A percentile compares a stretch with the other conserved stretches of the same genome.
These are phyloP conservation scores for Albophoma yamanashiensis DNA, from an alignment of 2,329 filamentous ascomycete species.

Conservation along the genomic window DNA sequence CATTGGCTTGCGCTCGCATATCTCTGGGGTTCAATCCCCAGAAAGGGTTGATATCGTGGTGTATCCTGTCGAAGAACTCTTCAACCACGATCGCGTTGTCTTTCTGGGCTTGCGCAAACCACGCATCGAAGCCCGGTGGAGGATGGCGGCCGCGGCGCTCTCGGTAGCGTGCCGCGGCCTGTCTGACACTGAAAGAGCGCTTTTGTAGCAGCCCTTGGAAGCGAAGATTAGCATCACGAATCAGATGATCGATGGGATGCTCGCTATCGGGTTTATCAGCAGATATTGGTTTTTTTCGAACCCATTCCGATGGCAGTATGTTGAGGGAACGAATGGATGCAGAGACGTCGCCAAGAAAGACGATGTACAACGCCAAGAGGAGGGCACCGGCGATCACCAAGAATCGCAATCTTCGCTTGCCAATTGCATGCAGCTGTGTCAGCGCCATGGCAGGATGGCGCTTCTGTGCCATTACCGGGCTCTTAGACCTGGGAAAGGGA, in stretches of 20 bases:
- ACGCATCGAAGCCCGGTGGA: constrained; percentile 50
- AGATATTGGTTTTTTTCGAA: background rate
- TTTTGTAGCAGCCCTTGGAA: background rate
- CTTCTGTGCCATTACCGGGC: background rate
- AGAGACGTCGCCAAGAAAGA: background rate
- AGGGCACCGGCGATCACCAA: background rate
- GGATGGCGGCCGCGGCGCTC: constrained; percentile 46
- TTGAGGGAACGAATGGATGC: background rate
- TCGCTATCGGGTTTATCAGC: background rate
- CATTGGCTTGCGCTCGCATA: constrained; percentile 24
- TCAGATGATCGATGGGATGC: background rate
- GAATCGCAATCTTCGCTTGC: background rate
- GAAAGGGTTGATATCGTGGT: constrained; percentile 50
- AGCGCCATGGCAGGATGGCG: background rate
- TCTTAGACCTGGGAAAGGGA: background rate
- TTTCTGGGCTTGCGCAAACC: constrained; percentile 43
- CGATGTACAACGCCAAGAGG: background rate
- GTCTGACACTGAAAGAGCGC: constrained; percentile 20
- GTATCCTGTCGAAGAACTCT: constrained; percentile 54
- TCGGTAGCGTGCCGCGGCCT: constrained; percentile 46
- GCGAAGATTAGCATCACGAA: background rate
- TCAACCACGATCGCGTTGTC: constrained; percentile 46
- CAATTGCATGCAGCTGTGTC: background rate
- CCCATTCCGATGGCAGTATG: background rate
- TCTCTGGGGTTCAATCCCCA: constrained; percentile 41